These are phyloP conservation scores for Daldinia concentrica DNA, from an alignment of 495 filamentous ascomycete species.

Conservation along the genomic window DNA sequence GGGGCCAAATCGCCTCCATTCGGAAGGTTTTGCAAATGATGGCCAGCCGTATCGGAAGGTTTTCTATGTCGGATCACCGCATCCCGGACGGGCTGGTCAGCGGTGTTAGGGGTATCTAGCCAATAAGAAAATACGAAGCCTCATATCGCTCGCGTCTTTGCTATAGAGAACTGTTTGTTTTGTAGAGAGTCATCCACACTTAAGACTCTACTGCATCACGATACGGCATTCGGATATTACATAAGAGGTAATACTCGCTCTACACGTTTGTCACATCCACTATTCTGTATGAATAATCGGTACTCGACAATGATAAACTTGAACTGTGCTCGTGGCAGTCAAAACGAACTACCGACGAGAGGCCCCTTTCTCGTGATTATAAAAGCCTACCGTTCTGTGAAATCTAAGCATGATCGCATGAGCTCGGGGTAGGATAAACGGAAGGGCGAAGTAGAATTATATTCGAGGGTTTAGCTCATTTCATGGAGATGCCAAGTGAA, in stretches of 20 bases:
- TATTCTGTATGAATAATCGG: not conserved
- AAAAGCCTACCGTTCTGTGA: constrained; percentile 7
- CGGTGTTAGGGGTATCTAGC: constrained; percentile 1
- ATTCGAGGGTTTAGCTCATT: not conserved
- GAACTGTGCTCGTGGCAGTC: not conserved
- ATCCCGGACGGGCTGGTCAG: not conserved
- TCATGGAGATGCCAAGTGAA: constrained; percentile 3
- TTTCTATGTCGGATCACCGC: constrained; percentile 14
- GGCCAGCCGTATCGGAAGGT: constrained; percentile 18
- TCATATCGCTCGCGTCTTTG: not conserved
- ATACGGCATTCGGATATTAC: not conserved
- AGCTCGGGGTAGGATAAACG: not conserved
- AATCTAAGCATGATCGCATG: not conserved
- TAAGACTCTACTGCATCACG: not conserved
- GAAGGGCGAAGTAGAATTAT: constrained; percentile 5
- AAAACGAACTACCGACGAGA: constrained; percentile 11
- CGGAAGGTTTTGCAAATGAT: constrained; percentile 27
- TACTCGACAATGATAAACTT: not conserved
- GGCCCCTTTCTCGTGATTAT: constrained; percentile 10
- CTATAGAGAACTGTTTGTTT: not conserved
- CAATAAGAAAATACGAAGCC: constrained; percentile 7
- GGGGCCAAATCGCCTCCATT: constrained; percentile 13
- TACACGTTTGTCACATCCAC: not conserved
- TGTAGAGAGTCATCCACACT: not conserved
- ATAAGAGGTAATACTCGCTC: not conserved